Percentiles rank a stretch among this genome's conserved stretches.
Evolutionary conservation across 306 rosid species (phyloP).

Genomic region (Begonia peltatifolia): DNA sequence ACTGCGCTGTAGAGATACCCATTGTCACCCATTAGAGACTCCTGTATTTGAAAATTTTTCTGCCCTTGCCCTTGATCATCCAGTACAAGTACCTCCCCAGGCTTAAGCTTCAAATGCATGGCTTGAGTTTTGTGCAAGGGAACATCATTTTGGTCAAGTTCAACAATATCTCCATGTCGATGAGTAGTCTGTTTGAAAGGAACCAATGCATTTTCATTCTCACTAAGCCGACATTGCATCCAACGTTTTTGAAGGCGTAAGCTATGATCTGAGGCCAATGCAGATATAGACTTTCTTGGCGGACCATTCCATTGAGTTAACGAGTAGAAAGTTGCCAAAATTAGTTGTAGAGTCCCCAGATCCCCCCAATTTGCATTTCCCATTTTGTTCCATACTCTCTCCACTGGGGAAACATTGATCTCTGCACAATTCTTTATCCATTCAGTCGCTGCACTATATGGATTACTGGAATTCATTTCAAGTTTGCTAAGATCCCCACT

Average conservation of each 20-base stretch:
- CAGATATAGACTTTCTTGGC: constrained; percentile 68
- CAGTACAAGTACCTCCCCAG: constrained; percentile 44
- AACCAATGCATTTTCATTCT: constrained; percentile 45
- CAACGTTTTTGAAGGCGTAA: constrained; percentile 81
- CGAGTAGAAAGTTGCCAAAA: constrained; percentile 73
- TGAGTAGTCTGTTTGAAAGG: constrained; percentile 34
- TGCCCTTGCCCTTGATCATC: constrained; percentile 73
- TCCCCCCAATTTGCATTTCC: constrained; percentile 95
- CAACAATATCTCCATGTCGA: constrained; percentile 61
- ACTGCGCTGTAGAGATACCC: constrained; percentile 51
- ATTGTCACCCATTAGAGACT: constrained; percentile 50
- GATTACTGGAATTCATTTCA: constrained; percentile 51
- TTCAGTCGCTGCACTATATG: constrained; percentile 53
- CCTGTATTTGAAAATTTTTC: constrained; percentile 71
- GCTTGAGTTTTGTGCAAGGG: constrained; percentile 24
- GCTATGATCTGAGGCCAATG: constrained; percentile 72
- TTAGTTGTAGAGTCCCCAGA: constrained; percentile 63
- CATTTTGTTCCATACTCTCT: constrained; percentile 68
- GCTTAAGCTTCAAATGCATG: constrained; percentile 41
- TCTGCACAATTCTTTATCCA: constrained; percentile 63
- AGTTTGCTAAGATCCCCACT: constrained; percentile 76
- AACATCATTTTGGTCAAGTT: constrained; percentile 42
- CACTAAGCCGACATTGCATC: constrained; percentile 47
- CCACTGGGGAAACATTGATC: constrained; percentile 52
- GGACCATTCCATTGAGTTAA: constrained; percentile 82